Percentiles rank a stretch among this genome's conserved stretches.
phyloP scores from a whole-genome alignment of 306 rosid genomes.

The Albizia julibrissin region DNA sequence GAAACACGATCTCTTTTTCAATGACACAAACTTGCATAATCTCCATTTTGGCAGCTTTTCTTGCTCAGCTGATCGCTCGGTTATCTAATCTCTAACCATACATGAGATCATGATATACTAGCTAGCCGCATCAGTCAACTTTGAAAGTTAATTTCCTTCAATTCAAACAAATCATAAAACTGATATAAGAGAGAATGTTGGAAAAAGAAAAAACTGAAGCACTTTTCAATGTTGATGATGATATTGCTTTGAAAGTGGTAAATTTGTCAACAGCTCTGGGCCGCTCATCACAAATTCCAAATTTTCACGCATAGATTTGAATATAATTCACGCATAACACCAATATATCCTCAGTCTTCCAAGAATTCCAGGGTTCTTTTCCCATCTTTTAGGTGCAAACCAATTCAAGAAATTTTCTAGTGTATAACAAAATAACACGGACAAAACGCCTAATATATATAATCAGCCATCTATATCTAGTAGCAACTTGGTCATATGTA shows the following conservation, averaged over 20 bases:
- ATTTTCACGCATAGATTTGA: neutral
- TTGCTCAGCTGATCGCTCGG: neutral
- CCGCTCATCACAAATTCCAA: neutral
- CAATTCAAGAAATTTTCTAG: neutral
- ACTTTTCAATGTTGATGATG: neutral
- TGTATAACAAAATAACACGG: neutral
- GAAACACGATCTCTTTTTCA: constrained; percentile 21
- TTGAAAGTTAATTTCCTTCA: neutral
- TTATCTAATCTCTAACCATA: constrained; percentile 1
- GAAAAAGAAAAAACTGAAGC: neutral
- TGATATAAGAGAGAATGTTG: neutral
- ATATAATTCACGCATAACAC: neutral
- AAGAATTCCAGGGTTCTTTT: no score
- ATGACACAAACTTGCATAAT: constrained; percentile 16
- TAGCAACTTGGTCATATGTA: neutral
- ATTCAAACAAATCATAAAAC: neutral
- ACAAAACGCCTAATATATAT: neutral
- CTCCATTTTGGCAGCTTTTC: constrained; percentile 26
- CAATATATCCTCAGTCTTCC: neutral
- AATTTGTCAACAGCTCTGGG: neutral
- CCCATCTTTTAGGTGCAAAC: neutral
- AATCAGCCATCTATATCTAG: neutral
- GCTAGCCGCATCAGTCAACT: neutral
- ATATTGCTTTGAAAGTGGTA: neutral
- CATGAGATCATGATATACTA: neutral